phyloP scores from a whole-genome alignment of 2,329 filamentous ascomycete genomes.

The Fusarium sterilihyphosum region DNA sequence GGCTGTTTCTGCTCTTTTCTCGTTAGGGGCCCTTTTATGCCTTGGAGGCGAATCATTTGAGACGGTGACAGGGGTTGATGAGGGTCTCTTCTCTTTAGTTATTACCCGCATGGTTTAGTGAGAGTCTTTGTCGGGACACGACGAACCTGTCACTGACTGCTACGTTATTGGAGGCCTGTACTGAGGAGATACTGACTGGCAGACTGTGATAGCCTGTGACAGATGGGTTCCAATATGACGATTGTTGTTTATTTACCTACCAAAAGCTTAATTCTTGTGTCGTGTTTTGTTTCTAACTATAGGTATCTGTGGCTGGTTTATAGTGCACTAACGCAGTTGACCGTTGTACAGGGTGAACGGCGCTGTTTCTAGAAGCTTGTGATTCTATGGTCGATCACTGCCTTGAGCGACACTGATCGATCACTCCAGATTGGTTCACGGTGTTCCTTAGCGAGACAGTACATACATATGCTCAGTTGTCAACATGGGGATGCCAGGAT shows the following conservation, averaged over 20 bases:
- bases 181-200: background rate
- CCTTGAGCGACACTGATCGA: background rate
- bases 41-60: slow-evolving; percentile 29
- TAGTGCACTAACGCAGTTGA: slow-evolving; percentile 4
- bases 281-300: background rate
- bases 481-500: background rate
- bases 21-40: slow-evolving; percentile 17
- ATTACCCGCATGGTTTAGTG: slow-evolving; percentile 22
- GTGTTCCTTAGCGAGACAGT: background rate
- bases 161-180: slow-evolving; percentile 7
- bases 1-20: slow-evolving; percentile 26
- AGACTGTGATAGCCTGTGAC: background rate
- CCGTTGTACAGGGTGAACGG: slow-evolving; percentile 9
- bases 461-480: background rate
- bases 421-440: background rate
- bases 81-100: background rate
- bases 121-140: background rate
- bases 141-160: background rate
- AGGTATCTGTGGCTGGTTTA: background rate
- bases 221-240: background rate
- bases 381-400: slow-evolving; percentile 3
- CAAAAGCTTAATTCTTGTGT: slow-evolving; percentile 1
- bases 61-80: slow-evolving; percentile 19
- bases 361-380: slow-evolving; percentile 21
- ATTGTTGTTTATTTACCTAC: slow-evolving; percentile 8